Evolutionary conservation across 805 yeast species (phyloP).

Genomic region (Jamesozyma lodderae): DNA sequence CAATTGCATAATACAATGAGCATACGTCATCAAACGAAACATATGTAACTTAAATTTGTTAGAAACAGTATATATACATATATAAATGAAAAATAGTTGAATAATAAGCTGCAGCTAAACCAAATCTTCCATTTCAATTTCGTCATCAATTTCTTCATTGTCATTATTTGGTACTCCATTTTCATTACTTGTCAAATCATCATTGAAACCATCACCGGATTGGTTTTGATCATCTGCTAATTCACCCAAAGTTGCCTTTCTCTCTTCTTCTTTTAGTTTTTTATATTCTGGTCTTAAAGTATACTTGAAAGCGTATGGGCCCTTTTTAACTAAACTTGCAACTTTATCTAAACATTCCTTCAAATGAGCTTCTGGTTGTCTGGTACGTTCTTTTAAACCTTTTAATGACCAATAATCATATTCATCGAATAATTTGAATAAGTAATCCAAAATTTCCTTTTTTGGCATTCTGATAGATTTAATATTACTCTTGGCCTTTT

Average conservation of each 20-base stretch:
- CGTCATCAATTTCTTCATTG: constrained; percentile 58
- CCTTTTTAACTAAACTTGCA: constrained; percentile 83
- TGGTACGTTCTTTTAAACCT: constrained; percentile 86
- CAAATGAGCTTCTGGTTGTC: constrained; percentile 89
- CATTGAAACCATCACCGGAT: background rate
- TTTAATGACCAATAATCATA: constrained; percentile 95
- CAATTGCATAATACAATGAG: no score
- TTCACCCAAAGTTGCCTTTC: constrained; percentile 56
- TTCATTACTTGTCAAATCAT: background rate
- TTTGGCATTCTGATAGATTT: constrained; percentile 92
- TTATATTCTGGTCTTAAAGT: constrained; percentile 85
- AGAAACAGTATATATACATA: no score
- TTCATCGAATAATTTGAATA: constrained; percentile 86
- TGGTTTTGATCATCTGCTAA: constrained; percentile 27
- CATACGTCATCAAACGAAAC: no score
- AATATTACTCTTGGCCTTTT: constrained; percentile 36
- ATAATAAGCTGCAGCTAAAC: constrained; percentile 33
- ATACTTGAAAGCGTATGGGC: constrained; percentile 91
- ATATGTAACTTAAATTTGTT: no score
- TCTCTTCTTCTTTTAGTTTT: constrained; percentile 65
- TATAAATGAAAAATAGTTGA: no score
- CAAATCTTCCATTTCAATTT: constrained; percentile 69
- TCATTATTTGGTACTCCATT: constrained; percentile 15
- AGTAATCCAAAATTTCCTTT: constrained; percentile 77
- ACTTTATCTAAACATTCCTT: constrained; percentile 86